Base-by-base conservation (phyloP, 2,329 filamentous ascomycete genomes). In the Claviceps sp. region DNA sequence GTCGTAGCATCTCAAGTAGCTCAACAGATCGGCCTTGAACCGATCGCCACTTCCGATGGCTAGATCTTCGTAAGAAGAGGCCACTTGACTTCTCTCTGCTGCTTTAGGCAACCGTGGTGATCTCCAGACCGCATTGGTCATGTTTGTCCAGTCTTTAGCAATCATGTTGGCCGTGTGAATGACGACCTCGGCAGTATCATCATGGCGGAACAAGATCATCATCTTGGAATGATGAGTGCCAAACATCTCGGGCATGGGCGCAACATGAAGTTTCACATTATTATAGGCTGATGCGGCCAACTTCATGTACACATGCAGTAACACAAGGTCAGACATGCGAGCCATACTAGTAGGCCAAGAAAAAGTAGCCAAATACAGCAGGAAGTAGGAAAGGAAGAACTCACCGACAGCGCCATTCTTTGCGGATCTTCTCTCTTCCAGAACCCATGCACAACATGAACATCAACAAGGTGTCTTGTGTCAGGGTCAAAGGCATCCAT, bases 81-180 rank as follows among this genome's bases (percentile, higher is more conserved):
- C 2, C 22, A 5, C 3, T n/a, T 9, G 43, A 7, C 4, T 24
- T 13, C 13, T 41, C 22, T 48, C 40, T 5, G 16, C 24, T 7
- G 70, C 48, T 1, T 78, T 66, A 1, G 85, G 82, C 1, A 95
- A 77, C 1, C 78, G 62, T 0, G 87, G 87, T 0, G 87, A 91
- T 48, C 70, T 73, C 89, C 89, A 95, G 5, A 86, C 78, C 1
- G 81, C 88, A 64, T 95, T 88, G 1, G 83, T 86, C 85, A 95
- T 86, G 59, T 93, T 93, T 1, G 74, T 77, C 89, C 89, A 95
- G 64, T 95, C 89, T 52, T 83, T 81, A 4, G 75, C 62, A n/a
- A 95, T 91, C 84, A 95, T 88, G 59, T 95, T 95, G 18, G 89
- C 88, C 0, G 89, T 95, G 59, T 94, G 87, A 34, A 95, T 89